phyloP scores from a whole-genome alignment of 1,284 basidiomycete species.

The Fomes fomentarius region DNA sequence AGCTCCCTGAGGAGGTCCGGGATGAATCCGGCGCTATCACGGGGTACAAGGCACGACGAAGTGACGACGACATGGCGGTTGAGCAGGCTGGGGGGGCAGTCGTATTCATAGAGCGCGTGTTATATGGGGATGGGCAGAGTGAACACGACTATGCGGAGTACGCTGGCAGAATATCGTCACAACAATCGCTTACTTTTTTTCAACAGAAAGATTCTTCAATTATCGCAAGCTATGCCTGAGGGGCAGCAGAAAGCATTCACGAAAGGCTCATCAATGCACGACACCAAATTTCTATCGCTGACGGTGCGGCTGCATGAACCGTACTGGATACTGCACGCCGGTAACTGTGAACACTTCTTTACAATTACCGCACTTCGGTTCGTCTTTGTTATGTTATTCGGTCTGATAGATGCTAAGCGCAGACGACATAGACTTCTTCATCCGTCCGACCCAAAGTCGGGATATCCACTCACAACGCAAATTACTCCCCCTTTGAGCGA shows the following conservation, averaged over 20 bases:
- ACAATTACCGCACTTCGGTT: slow-evolving; percentile 76
- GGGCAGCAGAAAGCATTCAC: slow-evolving; percentile 36
- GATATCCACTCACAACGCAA: slow-evolving; percentile 69
- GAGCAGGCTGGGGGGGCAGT: slow-evolving; percentile 42
- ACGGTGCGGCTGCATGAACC: slow-evolving; percentile 68
- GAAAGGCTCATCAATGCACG: slow-evolving; percentile 50
- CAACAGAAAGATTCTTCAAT: slow-evolving; percentile 55
- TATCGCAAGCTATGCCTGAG: slow-evolving; percentile 41
- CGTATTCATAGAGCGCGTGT: slow-evolving; percentile 60
- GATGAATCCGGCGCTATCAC: slow-evolving; percentile 38
- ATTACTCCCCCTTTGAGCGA: slow-evolving; percentile 63
- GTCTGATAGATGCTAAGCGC: background rate
- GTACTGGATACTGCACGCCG: slow-evolving; percentile 80
- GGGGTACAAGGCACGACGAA: slow-evolving; percentile 34
- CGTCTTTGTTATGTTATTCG: background rate
- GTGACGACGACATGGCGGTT: slow-evolving; percentile 20
- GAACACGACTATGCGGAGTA: slow-evolving; percentile 64
- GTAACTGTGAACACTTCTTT: slow-evolving; percentile 80
- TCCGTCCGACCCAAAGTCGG: slow-evolving; percentile 51
- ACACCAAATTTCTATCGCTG: slow-evolving; percentile 55
- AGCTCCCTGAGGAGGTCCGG: slow-evolving; percentile 46
- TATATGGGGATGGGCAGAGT: slow-evolving; percentile 56
- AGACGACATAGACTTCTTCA: slow-evolving; percentile 52
- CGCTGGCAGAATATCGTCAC: slow-evolving; percentile 24
- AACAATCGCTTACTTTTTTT: slow-evolving; percentile 3